Conservation (phyloP, 2,329 filamentous ascomycete species). For the Nigrospora oryzae region DNA sequence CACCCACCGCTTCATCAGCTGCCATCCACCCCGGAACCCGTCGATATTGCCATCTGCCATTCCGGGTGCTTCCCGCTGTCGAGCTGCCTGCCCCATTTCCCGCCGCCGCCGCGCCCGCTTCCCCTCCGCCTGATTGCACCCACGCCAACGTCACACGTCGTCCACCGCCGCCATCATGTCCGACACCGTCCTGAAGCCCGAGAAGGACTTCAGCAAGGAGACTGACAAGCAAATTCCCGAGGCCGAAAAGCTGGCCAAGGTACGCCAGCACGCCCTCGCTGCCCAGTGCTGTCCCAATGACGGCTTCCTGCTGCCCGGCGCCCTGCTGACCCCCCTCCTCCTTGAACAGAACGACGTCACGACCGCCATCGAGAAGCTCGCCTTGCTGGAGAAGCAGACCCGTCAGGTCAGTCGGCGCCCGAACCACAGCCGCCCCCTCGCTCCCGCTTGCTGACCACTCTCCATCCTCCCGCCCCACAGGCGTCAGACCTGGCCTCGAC, state of each 20-base stretch:
- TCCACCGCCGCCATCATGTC: conserved; percentile 54
- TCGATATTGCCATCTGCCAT: no score
- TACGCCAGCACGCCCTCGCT: conserved; percentile 25
- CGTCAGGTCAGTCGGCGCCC: conserved; percentile 60
- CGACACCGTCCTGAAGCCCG: conserved; percentile 77
- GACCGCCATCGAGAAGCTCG: conserved; percentile 87
- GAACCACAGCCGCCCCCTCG: conserved; percentile 6
- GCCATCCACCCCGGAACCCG: no score
- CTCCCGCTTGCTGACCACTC: conserved; percentile 9
- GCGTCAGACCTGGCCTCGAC: conserved; percentile 94
- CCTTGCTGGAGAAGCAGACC: conserved; percentile 88
- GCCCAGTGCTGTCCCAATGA: neutral
- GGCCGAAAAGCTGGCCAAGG: conserved; percentile 82
- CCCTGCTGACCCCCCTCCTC: conserved; percentile 17
- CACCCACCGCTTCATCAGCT: no score
- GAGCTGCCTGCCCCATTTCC: neutral
- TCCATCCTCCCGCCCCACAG: conserved; percentile 34
- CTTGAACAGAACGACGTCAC: conserved; percentile 62
- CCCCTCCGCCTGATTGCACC: no score
- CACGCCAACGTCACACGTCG: neutral
- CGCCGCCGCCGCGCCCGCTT: neutral
- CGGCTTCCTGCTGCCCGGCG: neutral
- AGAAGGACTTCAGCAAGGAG: conserved; percentile 98
- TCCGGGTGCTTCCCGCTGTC: no score
- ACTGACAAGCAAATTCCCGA: conserved; percentile 87